Evolutionary conservation across 2,329 filamentous ascomycete genomes (phyloP).

Genomic region (Rutstroemia sp.): DNA sequence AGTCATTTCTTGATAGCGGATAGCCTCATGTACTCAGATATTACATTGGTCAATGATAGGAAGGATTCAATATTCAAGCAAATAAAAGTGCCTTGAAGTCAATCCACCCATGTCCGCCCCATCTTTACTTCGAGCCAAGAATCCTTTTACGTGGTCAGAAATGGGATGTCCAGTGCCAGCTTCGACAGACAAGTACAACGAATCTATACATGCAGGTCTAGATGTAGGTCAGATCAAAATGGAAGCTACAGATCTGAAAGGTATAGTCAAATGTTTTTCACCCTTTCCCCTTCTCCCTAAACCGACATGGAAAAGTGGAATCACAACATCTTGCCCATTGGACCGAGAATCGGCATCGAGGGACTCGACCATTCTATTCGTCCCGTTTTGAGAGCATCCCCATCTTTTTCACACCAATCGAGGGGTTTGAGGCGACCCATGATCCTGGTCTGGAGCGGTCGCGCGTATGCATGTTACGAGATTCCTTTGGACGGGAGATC

Average conservation of each 20-base stretch:
- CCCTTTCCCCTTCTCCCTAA: neutral
- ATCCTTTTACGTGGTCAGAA: conserved; percentile 4
- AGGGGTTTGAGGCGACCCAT: conserved; percentile 1
- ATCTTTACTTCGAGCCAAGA: neutral
- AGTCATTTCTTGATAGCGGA: conserved; percentile 8
- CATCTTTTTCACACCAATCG: neutral
- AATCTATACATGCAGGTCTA: conserved; percentile 4
- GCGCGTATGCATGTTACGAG: conserved; percentile 1
- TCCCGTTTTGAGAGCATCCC: neutral
- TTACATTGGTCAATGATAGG: conserved; percentile 3
- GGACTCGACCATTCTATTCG: neutral
- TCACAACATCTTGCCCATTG: neutral
- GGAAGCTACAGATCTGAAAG: conserved; percentile 1
- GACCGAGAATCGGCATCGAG: neutral
- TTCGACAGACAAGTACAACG: neutral
- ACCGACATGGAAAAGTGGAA: neutral
- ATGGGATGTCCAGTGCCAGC: conserved; percentile 3
- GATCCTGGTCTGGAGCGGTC: conserved; percentile 1
- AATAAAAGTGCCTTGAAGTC: neutral
- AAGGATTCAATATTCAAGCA: neutral
- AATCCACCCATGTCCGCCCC: neutral
- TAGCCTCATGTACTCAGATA: conserved; percentile 3
- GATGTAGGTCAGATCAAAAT: conserved; percentile 6
- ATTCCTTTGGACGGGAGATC: conserved; percentile 3
- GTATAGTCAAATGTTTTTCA: neutral